Percentiles rank a stretch among this genome's conserved stretches.
Conservation (phyloP, 441 rosid species). For the Flueggea neowawraea region DNA sequence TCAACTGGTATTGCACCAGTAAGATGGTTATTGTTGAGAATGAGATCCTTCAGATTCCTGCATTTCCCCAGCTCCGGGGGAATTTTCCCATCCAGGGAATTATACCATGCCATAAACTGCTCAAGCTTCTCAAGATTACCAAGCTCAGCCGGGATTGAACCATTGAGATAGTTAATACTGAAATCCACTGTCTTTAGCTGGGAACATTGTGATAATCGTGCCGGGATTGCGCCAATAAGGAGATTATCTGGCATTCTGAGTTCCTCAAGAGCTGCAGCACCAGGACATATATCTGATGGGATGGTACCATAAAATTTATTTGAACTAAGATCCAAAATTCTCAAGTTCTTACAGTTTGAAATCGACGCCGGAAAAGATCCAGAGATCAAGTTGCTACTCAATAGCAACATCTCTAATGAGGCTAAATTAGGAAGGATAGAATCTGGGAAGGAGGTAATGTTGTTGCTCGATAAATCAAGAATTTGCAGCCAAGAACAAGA, state of each 20-base stretch:
- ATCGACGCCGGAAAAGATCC: conserved; percentile 70
- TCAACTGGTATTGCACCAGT: conserved; percentile 75
- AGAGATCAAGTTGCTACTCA: conserved; percentile 70
- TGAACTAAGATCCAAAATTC: conserved; percentile 73
- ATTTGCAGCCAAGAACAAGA: conserved; percentile 63
- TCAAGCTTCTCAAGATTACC: conserved; percentile 79
- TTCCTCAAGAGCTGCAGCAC: conserved; percentile 74
- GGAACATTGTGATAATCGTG: conserved; percentile 65
- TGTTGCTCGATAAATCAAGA: conserved; percentile 88
- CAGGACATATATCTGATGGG: conserved; percentile 82
- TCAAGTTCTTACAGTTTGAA: conserved; percentile 65
- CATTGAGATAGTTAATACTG: conserved; percentile 83
- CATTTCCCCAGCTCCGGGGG: conserved; percentile 76
- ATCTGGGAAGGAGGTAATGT: conserved; percentile 68
- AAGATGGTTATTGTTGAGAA: conserved; percentile 79
- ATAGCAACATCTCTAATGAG: conserved; percentile 57
- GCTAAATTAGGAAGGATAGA: conserved; percentile 53
- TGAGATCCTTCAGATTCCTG: conserved; percentile 69
- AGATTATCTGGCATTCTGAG: conserved; percentile 84
- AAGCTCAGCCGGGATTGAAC: conserved; percentile 76
- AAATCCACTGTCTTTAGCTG: conserved; percentile 68
- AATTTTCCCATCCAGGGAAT: conserved; percentile 68
- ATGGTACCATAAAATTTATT: conserved; percentile 70
- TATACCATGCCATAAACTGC: conserved; percentile 91
- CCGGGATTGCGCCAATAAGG: conserved; percentile 68